These are phyloP conservation scores for Cordyceps javanica DNA, from an alignment of 2,329 filamentous ascomycete genomes.

Conservation along the genomic window DNA sequence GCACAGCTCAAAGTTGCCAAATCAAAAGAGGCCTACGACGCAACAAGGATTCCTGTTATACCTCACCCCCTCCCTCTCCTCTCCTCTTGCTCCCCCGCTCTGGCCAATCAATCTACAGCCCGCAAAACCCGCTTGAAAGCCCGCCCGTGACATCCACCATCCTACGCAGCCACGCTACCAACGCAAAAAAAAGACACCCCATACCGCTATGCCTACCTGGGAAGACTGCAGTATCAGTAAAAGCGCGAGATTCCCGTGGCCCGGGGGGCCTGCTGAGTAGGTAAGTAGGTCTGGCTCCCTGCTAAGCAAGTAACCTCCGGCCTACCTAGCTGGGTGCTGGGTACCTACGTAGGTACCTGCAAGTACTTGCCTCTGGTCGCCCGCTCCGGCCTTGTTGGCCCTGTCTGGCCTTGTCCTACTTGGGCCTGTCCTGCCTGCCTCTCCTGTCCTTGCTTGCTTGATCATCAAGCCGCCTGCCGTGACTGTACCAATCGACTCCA, in stretches of 20 bases:
- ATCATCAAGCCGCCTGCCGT: background rate
- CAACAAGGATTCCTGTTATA: background rate
- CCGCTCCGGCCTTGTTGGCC: no score
- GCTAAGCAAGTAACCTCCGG: no score
- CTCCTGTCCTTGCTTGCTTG: background rate
- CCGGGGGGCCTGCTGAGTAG: no score
- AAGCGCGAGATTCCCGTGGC: background rate
- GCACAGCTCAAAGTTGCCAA: background rate
- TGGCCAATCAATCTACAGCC: background rate
- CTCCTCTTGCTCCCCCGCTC: background rate
- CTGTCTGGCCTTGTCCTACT: background rate
- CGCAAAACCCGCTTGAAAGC: background rate
- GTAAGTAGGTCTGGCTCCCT: no score
- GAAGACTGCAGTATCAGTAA: background rate
- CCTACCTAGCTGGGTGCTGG: no score
- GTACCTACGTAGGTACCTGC: background rate
- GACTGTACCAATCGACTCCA: background rate
- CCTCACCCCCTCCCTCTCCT: background rate
- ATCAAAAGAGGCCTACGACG: background rate
- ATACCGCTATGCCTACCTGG: no score
- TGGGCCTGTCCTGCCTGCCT: background rate
- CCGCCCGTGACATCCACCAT: conserved; percentile 8
- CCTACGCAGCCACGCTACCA: background rate
- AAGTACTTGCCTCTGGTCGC: no score
- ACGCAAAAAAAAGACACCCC: no score